These are phyloP conservation scores for Lichina pygmaea DNA, from an alignment of 495 filamentous ascomycete genomes.

Conservation along the genomic window DNA sequence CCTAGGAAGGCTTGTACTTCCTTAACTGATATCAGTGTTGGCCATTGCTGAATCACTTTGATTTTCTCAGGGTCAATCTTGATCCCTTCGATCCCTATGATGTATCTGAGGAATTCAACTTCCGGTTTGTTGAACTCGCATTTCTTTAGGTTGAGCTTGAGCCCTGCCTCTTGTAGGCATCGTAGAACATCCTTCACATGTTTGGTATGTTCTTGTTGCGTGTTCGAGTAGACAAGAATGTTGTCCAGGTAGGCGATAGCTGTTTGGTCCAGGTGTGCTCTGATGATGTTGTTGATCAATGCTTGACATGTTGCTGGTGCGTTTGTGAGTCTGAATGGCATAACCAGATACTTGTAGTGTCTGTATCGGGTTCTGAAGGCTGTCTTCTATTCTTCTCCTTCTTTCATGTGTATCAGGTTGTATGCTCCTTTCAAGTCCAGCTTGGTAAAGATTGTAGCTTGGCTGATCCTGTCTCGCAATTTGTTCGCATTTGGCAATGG, in stretches of 20 bases:
- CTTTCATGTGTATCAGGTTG: slow-evolving; percentile 1
- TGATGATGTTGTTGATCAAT: slow-evolving; percentile 4
- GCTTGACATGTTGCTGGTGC: slow-evolving; percentile 5
- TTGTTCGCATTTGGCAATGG: neutral
- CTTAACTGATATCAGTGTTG: neutral
- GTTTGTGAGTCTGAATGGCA: slow-evolving; percentile 6
- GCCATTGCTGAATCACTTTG: neutral
- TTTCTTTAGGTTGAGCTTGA: too few relatives aligned
- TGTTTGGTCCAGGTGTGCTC: neutral
- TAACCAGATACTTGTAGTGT: slow-evolving; percentile 4
- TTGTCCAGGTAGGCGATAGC: neutral
- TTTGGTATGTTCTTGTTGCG: neutral
- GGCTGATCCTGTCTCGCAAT: neutral
- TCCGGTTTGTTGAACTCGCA: too few relatives aligned
- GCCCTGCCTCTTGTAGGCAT: too few relatives aligned
- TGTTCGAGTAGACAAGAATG: neutral
- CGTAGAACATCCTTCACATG: neutral
- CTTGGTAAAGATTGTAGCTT: slow-evolving; percentile 1
- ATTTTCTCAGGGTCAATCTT: neutral
- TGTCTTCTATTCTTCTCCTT: slow-evolving; percentile 7
- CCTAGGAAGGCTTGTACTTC: neutral
- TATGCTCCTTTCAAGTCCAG: slow-evolving; percentile 1
- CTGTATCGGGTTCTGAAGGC: slow-evolving; percentile 4
- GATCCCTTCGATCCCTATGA: neutral
- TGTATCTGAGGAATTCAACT: slow-evolving; percentile 1